phyloP scores from a whole-genome alignment of 2,329 filamentous ascomycete genomes.

The Dactylellina haptotyla region DNA sequence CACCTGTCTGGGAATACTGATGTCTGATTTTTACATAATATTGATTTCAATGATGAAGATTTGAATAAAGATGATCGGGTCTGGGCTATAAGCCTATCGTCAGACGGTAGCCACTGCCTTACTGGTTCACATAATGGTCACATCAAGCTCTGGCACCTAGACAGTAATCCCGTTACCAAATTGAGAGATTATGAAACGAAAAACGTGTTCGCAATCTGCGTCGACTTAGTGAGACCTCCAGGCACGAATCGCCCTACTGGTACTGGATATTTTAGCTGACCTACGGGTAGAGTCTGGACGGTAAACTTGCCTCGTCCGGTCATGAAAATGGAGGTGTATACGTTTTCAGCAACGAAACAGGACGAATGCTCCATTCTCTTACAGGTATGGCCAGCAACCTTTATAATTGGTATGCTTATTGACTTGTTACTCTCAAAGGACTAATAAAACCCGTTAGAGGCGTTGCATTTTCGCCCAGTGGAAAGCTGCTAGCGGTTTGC shows the following conservation, averaged over 20 bases:
- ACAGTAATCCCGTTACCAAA: constrained; percentile 69
- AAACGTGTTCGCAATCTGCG: constrained; percentile 87
- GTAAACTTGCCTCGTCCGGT: constrained; percentile 85
- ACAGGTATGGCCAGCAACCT: constrained; percentile 68
- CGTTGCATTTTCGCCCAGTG: constrained; percentile 86
- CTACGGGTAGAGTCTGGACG: constrained; percentile 71
- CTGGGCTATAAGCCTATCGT: constrained; percentile 88
- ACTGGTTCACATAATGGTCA: constrained; percentile 86
- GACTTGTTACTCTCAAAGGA: constrained; percentile 64
- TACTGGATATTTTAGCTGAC: background rate
- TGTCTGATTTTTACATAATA: background rate
- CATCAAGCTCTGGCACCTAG: constrained; percentile 85
- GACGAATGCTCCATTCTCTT: constrained; percentile 84
- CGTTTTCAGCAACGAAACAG: constrained; percentile 92
- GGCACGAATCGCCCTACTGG: background rate
- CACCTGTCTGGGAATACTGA: background rate
- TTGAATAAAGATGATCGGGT: constrained; percentile 65
- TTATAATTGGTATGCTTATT: background rate
- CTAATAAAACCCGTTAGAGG: constrained; percentile 86
- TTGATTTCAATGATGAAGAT: constrained; percentile 1
- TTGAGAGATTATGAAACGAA: constrained; percentile 89
- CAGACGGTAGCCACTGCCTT: constrained; percentile 85
- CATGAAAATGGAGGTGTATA: constrained; percentile 93
- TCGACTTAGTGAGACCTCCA: constrained; percentile 77
- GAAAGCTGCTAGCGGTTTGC: constrained; percentile 84